These are phyloP conservation scores for Kodamaea anthophila DNA, from an alignment of 1,139 yeast species.

Conservation along the genomic window DNA sequence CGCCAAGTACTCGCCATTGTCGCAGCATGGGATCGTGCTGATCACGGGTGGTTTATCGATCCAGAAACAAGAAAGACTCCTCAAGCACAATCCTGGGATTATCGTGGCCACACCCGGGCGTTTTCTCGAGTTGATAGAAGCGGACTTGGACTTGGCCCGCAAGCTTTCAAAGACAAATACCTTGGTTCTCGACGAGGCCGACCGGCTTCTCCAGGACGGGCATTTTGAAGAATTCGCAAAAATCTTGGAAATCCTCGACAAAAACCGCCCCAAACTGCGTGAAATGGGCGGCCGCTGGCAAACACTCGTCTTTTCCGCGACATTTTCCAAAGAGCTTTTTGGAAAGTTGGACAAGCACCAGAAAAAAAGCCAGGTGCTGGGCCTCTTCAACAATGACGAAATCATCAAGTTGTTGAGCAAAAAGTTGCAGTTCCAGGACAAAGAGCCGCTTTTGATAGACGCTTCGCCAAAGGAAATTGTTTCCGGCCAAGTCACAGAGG, in stretches of 20 bases:
- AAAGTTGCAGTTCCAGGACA: constrained; percentile 55
- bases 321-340: constrained; percentile 80
- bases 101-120: constrained; percentile 97
- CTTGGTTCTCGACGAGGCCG: constrained; percentile 95
- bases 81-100: constrained; percentile 70
- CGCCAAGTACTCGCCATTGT: constrained; percentile 54
- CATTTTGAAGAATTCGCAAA: constrained; percentile 91
- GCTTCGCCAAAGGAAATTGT: constrained; percentile 84
- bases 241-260: constrained; percentile 57
- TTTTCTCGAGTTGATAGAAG: constrained; percentile 72
- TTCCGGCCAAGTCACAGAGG: constrained; percentile 72
- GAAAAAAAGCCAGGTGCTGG: constrained; percentile 22
- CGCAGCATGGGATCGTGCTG: constrained; percentile 58
- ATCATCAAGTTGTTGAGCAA: constrained; percentile 50
- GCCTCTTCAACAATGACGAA: constrained; percentile 44
- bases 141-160: constrained; percentile 46
- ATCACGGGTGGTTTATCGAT: constrained; percentile 93
- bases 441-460: constrained; percentile 63
- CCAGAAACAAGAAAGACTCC: constrained; percentile 81
- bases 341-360: constrained; percentile 53
- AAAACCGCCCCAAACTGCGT: constrained; percentile 23
- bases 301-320: constrained; percentile 89
- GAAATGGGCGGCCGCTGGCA: constrained; percentile 60
- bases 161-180: constrained; percentile 61
- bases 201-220: constrained; percentile 88